Evolutionary conservation across 2,329 filamentous ascomycete species (phyloP).

Genomic region (Cadophora gregata): DNA sequence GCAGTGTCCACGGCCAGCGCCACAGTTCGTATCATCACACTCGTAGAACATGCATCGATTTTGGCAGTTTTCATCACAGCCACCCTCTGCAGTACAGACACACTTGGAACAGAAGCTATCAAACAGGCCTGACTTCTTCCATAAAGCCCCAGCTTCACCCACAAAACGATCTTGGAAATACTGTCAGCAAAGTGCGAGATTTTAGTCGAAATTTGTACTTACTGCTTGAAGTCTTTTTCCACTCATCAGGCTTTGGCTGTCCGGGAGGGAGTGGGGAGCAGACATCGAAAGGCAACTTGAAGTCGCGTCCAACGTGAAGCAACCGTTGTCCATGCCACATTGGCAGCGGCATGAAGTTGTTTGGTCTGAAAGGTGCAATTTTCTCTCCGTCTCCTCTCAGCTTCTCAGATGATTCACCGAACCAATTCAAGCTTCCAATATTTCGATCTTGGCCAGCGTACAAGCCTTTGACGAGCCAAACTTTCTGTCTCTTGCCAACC

Average conservation of each 20-base stretch:
- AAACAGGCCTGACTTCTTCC: conserved; percentile 79
- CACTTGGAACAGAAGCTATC: conserved; percentile 79
- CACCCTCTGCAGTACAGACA: conserved; percentile 76
- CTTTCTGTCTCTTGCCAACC: conserved; percentile 38
- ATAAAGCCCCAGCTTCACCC: conserved; percentile 78
- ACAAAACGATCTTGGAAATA: conserved; percentile 78
- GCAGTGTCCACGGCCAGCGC: conserved; percentile 74
- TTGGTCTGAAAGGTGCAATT: conserved; percentile 57
- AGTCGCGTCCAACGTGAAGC: conserved; percentile 76
- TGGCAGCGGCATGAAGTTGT: conserved; percentile 71
- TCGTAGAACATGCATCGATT: conserved; percentile 98
- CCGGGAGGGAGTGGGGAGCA: conserved; percentile 86
- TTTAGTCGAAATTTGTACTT: conserved; percentile 46
- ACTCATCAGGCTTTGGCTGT: conserved; percentile 91
- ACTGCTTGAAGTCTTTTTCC: conserved; percentile 92
- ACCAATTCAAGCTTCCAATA: conserved; percentile 34
- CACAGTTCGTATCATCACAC: conserved; percentile 90
- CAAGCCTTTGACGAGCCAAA: conserved; percentile 79
- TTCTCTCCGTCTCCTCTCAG: conserved; percentile 59
- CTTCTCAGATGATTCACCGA: conserved; percentile 33
- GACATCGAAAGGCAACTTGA: conserved; percentile 87
- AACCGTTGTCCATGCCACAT: conserved; percentile 78
- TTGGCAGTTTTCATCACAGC: conserved; percentile 88
- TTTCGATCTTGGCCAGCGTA: conserved; percentile 77
- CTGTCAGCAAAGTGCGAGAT: neutral